Evolutionary conservation across 176 grass and related monocot species (phyloP).

Genomic region (Avena atlantica): DNA sequence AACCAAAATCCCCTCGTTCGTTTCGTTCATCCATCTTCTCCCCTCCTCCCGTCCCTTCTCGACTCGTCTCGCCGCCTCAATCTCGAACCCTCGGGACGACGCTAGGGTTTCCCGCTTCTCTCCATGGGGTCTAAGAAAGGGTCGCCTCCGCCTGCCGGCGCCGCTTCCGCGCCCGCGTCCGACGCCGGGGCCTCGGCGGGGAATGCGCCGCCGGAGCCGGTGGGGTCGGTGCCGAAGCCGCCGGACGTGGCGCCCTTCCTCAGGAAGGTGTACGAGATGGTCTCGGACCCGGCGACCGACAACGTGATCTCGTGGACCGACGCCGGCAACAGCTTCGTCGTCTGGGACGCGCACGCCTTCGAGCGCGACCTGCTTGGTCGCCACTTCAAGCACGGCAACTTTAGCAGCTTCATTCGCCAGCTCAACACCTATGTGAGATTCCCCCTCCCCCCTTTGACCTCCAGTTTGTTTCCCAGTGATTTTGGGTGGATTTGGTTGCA

Average conservation of each 20-base stretch:
- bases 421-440: constrained; percentile 93
- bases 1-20: constrained; percentile 33
- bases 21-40: not conserved
- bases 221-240: constrained; percentile 43
- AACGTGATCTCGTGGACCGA: constrained; percentile 69
- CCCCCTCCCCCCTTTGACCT: not conserved
- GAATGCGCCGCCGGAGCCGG: not conserved
- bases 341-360: constrained; percentile 75
- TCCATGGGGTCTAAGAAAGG: constrained; percentile 51
- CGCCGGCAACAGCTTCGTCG: constrained; percentile 64
- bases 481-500: constrained; percentile 19
- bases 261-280: constrained; percentile 79
- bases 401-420: constrained; percentile 91
- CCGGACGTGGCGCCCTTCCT: constrained; percentile 74
- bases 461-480: not conserved
- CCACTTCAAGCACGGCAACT: constrained; percentile 89
- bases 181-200: not conserved
- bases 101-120: constrained; percentile 21
- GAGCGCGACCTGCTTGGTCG: constrained; percentile 65
- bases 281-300: constrained; percentile 66
- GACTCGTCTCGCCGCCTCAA: constrained; percentile 9
- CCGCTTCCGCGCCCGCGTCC: not conserved
- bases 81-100: constrained; percentile 9
- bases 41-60: not conserved
- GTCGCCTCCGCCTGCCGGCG: constrained; percentile 39